These are phyloP conservation scores for Alnus glutinosa DNA, from an alignment of 306 rosid genomes.

Conservation along the genomic window DNA sequence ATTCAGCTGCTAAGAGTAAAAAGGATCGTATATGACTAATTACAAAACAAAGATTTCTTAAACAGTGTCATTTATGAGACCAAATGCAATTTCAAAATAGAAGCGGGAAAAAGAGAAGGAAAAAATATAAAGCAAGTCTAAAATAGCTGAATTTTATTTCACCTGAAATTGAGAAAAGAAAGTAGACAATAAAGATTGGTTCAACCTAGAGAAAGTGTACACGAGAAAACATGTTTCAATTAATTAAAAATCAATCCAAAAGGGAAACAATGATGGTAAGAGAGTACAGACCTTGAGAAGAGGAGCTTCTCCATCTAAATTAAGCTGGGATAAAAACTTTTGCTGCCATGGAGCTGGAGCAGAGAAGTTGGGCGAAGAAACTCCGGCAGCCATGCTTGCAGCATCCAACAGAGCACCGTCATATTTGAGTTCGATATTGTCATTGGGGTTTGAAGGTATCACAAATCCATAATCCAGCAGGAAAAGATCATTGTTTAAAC, in stretches of 20 bases:
- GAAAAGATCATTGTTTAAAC: conserved; percentile 77
- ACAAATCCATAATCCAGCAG: conserved; percentile 92
- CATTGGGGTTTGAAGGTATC: conserved; percentile 75
- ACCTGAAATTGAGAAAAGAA: not conserved
- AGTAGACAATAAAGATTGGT: not conserved
- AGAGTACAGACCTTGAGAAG: conserved; percentile 66
- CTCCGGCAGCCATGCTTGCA: conserved; percentile 88
- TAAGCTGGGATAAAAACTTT: conserved; percentile 60
- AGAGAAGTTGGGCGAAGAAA: conserved; percentile 68
- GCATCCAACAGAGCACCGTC: conserved; percentile 89
- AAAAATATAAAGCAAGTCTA: not conserved
- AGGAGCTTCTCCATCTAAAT: conserved; percentile 72
- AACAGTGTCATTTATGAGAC: not conserved
- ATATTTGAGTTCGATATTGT: conserved; percentile 78
- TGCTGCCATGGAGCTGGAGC: conserved; percentile 83
- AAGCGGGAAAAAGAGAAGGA: not conserved
- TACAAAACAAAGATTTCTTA: not conserved
- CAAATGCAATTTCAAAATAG: not conserved
- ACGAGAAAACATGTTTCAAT: not conserved
- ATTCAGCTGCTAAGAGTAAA: not conserved
- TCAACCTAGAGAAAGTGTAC: not conserved
- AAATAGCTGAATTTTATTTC: not conserved
- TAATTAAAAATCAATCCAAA: not conserved
- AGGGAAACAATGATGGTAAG: not conserved
- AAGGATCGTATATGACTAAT: not conserved